Base-by-base conservation (phyloP, 768 basidiomycete genomes). In the Strobilomyces echinocephalus region DNA sequence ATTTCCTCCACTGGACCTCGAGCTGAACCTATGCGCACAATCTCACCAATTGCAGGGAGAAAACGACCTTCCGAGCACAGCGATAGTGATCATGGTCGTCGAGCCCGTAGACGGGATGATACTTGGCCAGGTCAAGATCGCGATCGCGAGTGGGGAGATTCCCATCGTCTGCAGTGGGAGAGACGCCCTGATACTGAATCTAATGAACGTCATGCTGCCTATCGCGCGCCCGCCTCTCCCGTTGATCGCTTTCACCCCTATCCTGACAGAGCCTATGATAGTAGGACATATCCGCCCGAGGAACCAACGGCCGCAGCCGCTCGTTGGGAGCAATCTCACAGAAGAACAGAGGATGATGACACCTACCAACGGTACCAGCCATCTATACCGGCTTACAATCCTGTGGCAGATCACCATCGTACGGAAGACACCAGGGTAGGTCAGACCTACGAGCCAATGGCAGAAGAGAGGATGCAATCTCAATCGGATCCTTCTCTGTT, bases 71-170 rank as follows among this genome's bases (percentile, higher is more conserved):
- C 35, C 6, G 67, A 70, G 34, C 50, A 44, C 12, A 40, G 30
- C 31, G 58, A 69, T n/a, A 56, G 54, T 49, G 64, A 70, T 9
- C 31, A 60, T 30, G 43, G 39, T 38, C 57, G 46, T 40, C 58
- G 64, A 49, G 55, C 42, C 1, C 67, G 69, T 20, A 69, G 59
- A 46, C 65, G 69, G 34, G 53, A 26, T 30, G 58, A 67, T 56
- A 28, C 11, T 28, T 61, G 64, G 68, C 26, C 31, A 5, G 48
- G 62, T 30, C 49, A 46, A 44, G 58, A 59, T 43, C 33, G 41
- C 15, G 56, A 55, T 28, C 51, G 36, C 20, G 46, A 55, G 8
- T 28, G 48, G 42, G 41, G 15, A 20, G 59, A 56, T 11, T 33
- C 39, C 4, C 54, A 52, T 40, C 60, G 51, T 24, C 28, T 49